Percentiles rank a stretch among this genome's conserved stretches.
Conservation (phyloP, 2,329 filamentous ascomycete genomes). For the Monosporascus sp. region DNA sequence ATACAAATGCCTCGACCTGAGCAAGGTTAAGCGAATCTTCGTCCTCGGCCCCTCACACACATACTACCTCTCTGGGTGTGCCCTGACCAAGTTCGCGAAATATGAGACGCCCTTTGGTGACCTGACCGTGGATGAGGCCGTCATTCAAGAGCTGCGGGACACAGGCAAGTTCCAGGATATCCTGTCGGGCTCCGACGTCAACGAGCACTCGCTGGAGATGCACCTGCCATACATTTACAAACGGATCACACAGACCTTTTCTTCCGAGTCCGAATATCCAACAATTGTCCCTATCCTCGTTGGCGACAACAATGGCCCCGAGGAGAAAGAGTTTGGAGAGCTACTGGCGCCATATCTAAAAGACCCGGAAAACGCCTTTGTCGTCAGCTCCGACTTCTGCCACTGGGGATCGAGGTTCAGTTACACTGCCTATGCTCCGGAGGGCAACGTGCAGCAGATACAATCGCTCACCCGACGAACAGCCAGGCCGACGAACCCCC, state of each 20-base stretch:
- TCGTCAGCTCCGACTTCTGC: slow-evolving; percentile 93
- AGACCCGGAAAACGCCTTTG: slow-evolving; percentile 72
- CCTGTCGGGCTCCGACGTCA: slow-evolving; percentile 60
- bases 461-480: slow-evolving; percentile 30
- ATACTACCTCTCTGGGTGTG: slow-evolving; percentile 70
- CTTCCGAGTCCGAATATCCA: slow-evolving; percentile 53
- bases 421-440: slow-evolving; percentile 70
- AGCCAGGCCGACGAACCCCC: slow-evolving; percentile 32
- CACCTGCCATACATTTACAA: slow-evolving; percentile 92
- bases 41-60: slow-evolving; percentile 91
- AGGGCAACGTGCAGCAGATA: slow-evolving; percentile 32
- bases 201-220: slow-evolving; percentile 94
- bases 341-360: slow-evolving; percentile 73
- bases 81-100: slow-evolving; percentile 64
- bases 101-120: slow-evolving; percentile 73
- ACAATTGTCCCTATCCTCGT: slow-evolving; percentile 80
- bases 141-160: slow-evolving; percentile 42
- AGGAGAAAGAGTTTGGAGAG: slow-evolving; percentile 63
- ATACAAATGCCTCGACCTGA: slow-evolving; percentile 82
- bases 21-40: slow-evolving; percentile 79
- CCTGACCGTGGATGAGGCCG: slow-evolving; percentile 56
- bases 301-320: slow-evolving; percentile 60
- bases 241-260: slow-evolving; percentile 51
- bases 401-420: slow-evolving; percentile 86
- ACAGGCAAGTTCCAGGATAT: slow-evolving; percentile 61